These are phyloP conservation scores for Danielia oregonensis DNA, from an alignment of 805 yeast species.

Conservation along the genomic window DNA sequence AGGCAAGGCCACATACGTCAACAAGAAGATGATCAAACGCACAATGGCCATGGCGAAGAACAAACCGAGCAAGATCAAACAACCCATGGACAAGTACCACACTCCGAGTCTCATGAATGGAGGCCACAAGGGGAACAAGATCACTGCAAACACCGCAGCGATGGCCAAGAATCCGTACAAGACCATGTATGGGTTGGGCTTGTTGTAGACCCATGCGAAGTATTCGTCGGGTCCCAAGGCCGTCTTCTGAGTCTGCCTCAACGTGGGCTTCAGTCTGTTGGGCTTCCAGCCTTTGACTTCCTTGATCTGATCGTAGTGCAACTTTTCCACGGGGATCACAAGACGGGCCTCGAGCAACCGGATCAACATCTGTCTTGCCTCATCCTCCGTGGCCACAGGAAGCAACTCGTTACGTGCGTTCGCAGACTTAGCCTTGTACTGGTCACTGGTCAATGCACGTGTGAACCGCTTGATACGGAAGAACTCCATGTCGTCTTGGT, in stretches of 20 bases:
- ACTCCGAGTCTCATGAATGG: slow-evolving; percentile 81
- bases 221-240: slow-evolving; percentile 63
- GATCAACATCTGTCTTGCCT: slow-evolving; percentile 62
- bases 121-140: slow-evolving; percentile 96
- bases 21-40: slow-evolving; percentile 63
- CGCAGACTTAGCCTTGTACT: slow-evolving; percentile 53
- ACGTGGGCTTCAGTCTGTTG: slow-evolving; percentile 59
- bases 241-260: slow-evolving; percentile 55
- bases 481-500: slow-evolving; percentile 68
- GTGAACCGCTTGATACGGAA: slow-evolving; percentile 82
- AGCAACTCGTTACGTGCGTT: slow-evolving; percentile 43
- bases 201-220: slow-evolving; percentile 78
- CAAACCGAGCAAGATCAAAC: slow-evolving; percentile 66
- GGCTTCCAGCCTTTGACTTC: slow-evolving; percentile 56
- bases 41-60: slow-evolving; percentile 78
- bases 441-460: slow-evolving; percentile 72
- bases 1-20: slow-evolving; percentile 54
- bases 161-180: slow-evolving; percentile 64
- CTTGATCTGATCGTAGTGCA: slow-evolving; percentile 65
- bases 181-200: slow-evolving; percentile 62
- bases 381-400: slow-evolving; percentile 44
- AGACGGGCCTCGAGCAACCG: slow-evolving; percentile 68
- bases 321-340: slow-evolving; percentile 71
- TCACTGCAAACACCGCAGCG: slow-evolving; percentile 56
- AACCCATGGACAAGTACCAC: slow-evolving; percentile 81